Base-by-base conservation (phyloP, 345 rosid species). In the Diplotaxis tenuifolia region DNA sequence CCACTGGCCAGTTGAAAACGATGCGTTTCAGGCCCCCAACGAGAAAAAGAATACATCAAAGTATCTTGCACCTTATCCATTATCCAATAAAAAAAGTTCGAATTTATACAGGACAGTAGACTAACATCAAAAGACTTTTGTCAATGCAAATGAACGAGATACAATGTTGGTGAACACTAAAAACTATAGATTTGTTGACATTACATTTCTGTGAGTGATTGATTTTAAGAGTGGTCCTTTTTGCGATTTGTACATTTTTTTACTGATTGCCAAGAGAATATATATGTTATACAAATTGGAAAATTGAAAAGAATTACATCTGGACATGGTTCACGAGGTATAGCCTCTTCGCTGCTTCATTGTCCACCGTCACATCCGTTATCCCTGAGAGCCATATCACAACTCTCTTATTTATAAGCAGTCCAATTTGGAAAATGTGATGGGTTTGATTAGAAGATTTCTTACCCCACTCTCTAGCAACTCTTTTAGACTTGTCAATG, bases 401-500 rank as follows among this genome's bases (percentile, higher is more conserved):
- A 65, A 18, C 55, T 27, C 40, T n/a, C 11, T 16, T 1, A 1
- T 12, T 27, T 1, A 14, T 1, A 45, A 67, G n/a, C n/a, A n/a
- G 52, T 66, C 25, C 45, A 54, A 25, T 3, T 6, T 27, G 3
- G 27, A 9, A 18, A 12, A 32, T 28, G 12, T 66, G 18, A 36
- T 9, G 65, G 28, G 67, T 67, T 45, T 72, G 60, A 75, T 58
- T 4, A 34, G 0, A 67, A 61, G 1, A 23, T 34, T 45, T 71
- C 67, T 90, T 78, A 93, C 96, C 98, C 98, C 98, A 90, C 75
- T 79, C 82, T 77, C 65, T 72, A 67, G 89, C 96, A 34, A 93
- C 92, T 60, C 52, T 38, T 76, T 84, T 90, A 7, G 97, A 85
- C 65, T 83, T 80, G 5, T 64, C 78, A 68, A 90, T 68, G 59